Percentiles rank a stretch among this genome's conserved stretches.
phyloP scores from a whole-genome alignment of 2,329 filamentous ascomycete genomes.

The Alternaria incomplexa region DNA sequence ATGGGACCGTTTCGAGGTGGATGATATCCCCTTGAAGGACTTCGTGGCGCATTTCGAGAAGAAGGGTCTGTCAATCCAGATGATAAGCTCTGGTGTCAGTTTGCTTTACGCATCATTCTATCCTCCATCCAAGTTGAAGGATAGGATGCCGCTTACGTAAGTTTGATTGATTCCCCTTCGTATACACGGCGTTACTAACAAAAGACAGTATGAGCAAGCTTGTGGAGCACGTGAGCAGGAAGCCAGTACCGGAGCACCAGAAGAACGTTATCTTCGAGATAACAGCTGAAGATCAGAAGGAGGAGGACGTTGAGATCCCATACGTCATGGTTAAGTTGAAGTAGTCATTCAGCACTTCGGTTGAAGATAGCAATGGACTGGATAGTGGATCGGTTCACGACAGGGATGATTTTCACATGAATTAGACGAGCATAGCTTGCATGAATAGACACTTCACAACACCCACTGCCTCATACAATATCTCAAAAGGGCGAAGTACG shows the following conservation, averaged over 20 bases:
- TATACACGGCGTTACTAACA: slow-evolving; percentile 27
- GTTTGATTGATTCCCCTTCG: slow-evolving; percentile 38
- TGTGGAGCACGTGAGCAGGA: slow-evolving; percentile 88
- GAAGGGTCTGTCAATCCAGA: slow-evolving; percentile 80
- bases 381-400: background rate
- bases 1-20: slow-evolving; percentile 95
- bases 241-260: slow-evolving; percentile 87
- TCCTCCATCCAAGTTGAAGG: slow-evolving; percentile 79
- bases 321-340: slow-evolving; percentile 89
- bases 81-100: slow-evolving; percentile 97
- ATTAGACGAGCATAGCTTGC: slow-evolving; percentile 30
- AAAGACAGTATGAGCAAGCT: slow-evolving; percentile 78
- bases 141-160: slow-evolving; percentile 75
- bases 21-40: slow-evolving; percentile 82
- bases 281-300: slow-evolving; percentile 84
- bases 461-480: background rate
- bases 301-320: slow-evolving; percentile 95
- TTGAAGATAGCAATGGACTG: background rate
- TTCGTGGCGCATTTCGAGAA: slow-evolving; percentile 82
- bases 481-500: background rate
- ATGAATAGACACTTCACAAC: slow-evolving; percentile 17
- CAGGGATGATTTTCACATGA: background rate
- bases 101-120: slow-evolving; percentile 95
- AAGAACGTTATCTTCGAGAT: slow-evolving; percentile 96
- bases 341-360: slow-evolving; percentile 23